Conservation (phyloP, 768 basidiomycete genomes). For the Lyophyllum atratum region DNA sequence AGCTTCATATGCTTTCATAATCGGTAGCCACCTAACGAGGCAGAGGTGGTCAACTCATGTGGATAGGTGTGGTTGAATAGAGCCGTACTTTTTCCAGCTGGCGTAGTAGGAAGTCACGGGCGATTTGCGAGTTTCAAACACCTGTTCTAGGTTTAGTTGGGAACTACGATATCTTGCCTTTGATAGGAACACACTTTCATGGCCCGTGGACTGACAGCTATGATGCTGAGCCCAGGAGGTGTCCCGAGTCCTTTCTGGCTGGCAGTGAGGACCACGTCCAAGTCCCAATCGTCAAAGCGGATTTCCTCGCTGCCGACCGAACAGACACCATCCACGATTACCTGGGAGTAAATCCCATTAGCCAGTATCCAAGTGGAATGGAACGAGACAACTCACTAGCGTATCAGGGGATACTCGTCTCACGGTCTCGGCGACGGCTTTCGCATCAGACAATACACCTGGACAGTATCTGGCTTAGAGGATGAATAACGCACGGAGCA, state of each 20-base stretch:
- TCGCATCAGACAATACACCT: slow-evolving; percentile 86
- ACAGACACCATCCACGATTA: slow-evolving; percentile 92
- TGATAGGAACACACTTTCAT: slow-evolving; percentile 50
- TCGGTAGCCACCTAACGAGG: slow-evolving; percentile 73
- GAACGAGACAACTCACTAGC: slow-evolving; percentile 47
- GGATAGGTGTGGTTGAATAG: not conserved
- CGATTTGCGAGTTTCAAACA: slow-evolving; percentile 60
- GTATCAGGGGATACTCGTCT: slow-evolving; percentile 81
- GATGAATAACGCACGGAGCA: not conserved
- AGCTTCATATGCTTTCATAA: slow-evolving; percentile 92
- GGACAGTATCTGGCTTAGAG: slow-evolving; percentile 9
- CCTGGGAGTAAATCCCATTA: slow-evolving; percentile 35
- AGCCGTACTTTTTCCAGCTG: slow-evolving; percentile 77
- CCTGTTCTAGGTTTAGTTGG: slow-evolving; percentile 31
- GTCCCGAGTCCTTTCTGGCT: slow-evolving; percentile 92
- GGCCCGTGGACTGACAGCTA: slow-evolving; percentile 80
- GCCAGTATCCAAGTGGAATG: not conserved
- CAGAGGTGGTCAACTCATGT: not conserved
- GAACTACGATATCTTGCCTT: not conserved
- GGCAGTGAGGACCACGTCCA: slow-evolving; percentile 87
- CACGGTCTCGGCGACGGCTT: slow-evolving; percentile 73
- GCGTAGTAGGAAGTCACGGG: slow-evolving; percentile 83
- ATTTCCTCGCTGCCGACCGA: slow-evolving; percentile 96
- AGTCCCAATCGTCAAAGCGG: slow-evolving; percentile 88
- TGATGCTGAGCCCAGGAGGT: slow-evolving; percentile 90